Conservation (phyloP, 768 basidiomycete species). For the Panaeolus papilionaceus region DNA sequence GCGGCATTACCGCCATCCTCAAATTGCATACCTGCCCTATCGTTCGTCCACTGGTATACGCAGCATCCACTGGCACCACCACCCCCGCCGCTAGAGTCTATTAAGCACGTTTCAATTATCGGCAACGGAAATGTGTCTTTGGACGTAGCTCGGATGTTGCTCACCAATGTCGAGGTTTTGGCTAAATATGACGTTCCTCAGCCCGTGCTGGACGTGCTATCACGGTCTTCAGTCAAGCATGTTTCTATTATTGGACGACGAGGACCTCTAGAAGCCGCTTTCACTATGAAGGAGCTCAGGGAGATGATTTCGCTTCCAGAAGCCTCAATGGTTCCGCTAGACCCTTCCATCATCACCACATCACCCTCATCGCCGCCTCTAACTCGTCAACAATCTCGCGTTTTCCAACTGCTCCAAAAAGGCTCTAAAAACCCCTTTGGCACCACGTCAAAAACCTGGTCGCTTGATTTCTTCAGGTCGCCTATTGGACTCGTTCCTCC, state of each 20-base stretch:
- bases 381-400: slow-evolving; percentile 70
- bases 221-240: slow-evolving; percentile 66
- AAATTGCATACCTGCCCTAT: slow-evolving; percentile 74
- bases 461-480: slow-evolving; percentile 81
- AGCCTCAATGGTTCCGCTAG: slow-evolving; percentile 70
- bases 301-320: slow-evolving; percentile 77
- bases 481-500: slow-evolving; percentile 54
- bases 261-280: slow-evolving; percentile 88
- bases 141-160: slow-evolving; percentile 89
- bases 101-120: slow-evolving; percentile 80
- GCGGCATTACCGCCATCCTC: slow-evolving; percentile 53
- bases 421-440: slow-evolving; percentile 61
- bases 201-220: slow-evolving; percentile 72
- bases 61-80: slow-evolving; percentile 76
- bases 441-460: slow-evolving; percentile 72
- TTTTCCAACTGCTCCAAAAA: slow-evolving; percentile 68
- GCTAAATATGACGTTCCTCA: slow-evolving; percentile 79
- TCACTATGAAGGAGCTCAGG: slow-evolving; percentile 91
- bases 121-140: slow-evolving; percentile 96
- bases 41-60: slow-evolving; percentile 96
- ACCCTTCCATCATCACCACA: slow-evolving; percentile 46
- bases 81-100: slow-evolving; percentile 67
- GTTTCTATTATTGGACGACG: slow-evolving; percentile 87
- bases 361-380: slow-evolving; percentile 39
- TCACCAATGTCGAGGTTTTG: slow-evolving; percentile 70